Percentiles rank a stretch among this genome's conserved stretches.
These are phyloP conservation scores for Medicago arabica DNA, from an alignment of 306 rosid genomes.

Conservation along the genomic window DNA sequence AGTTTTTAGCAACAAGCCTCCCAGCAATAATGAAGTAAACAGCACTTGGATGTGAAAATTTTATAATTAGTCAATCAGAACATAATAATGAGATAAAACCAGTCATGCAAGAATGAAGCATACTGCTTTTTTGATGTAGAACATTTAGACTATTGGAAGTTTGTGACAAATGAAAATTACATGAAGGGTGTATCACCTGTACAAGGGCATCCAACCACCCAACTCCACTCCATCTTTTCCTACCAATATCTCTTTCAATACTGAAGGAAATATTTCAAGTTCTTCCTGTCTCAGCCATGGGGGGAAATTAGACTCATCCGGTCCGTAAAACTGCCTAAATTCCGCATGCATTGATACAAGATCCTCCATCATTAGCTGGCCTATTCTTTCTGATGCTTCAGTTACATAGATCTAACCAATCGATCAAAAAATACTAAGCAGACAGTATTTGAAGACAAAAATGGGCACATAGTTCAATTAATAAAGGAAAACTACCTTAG, in stretches of 20 bases:
- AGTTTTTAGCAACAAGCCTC: conserved; percentile 28
- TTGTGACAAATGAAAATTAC: conserved; percentile 21
- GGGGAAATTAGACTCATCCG: conserved; percentile 58
- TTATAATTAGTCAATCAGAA: neutral
- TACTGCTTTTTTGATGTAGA: conserved; percentile 25
- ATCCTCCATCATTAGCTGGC: conserved; percentile 90
- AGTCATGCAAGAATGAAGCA: conserved; percentile 13
- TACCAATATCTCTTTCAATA: conserved; percentile 60
- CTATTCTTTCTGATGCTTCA: conserved; percentile 76
- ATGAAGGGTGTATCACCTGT: conserved; percentile 63
- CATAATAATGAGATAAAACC: neutral
- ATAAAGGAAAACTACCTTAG: conserved; percentile 59
- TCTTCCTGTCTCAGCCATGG: conserved; percentile 73
- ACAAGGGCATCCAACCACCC: conserved; percentile 80
- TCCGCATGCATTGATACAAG: conserved; percentile 83
- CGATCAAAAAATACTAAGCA: conserved; percentile 32
- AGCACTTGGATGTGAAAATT: conserved; percentile 1
- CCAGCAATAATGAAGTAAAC: conserved; percentile 6
- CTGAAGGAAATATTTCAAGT: conserved; percentile 61
- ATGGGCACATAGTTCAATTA: conserved; percentile 1
- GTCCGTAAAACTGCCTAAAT: conserved; percentile 78
- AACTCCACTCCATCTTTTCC: conserved; percentile 78
- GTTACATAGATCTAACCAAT: conserved; percentile 74
- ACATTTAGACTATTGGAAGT: conserved; percentile 3
- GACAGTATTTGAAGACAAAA: conserved; percentile 22